Percentiles rank a stretch among this genome's conserved stretches.
These are phyloP conservation scores for Ulota crispa DNA, from an alignment of 225 moss, liverwort and hornwort species.

Conservation along the genomic window DNA sequence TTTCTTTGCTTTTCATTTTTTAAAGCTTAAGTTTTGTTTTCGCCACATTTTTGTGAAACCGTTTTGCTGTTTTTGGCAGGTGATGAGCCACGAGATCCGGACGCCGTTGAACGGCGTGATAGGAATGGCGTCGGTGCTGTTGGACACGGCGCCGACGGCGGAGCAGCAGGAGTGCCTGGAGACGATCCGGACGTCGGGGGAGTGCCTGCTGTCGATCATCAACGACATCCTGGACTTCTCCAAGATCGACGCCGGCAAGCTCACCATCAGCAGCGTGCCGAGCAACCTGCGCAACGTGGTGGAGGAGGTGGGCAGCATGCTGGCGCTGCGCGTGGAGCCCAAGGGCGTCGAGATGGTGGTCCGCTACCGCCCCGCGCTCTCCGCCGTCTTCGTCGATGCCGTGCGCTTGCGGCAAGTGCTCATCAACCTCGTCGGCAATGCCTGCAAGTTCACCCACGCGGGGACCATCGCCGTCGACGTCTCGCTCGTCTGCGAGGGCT, in stretches of 20 bases:
- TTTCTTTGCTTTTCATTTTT: too few species aligned
- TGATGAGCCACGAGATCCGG: slow-evolving; percentile 61
- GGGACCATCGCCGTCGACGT: slow-evolving; percentile 52
- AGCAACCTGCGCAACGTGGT: slow-evolving; percentile 54
- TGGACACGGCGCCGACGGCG: slow-evolving; percentile 38
- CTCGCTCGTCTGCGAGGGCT: slow-evolving; percentile 41
- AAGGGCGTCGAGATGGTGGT: slow-evolving; percentile 56
- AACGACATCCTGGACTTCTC: slow-evolving; percentile 59
- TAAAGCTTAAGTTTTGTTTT: too few species aligned
- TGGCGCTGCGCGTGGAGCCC: slow-evolving; percentile 48
- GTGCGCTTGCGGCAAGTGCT: slow-evolving; percentile 50
- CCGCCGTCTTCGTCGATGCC: slow-evolving; percentile 49
- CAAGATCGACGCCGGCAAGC: slow-evolving; percentile 53
- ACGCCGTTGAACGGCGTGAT: slow-evolving; percentile 55
- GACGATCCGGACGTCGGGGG: slow-evolving; percentile 50
- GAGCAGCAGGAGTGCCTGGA: slow-evolving; percentile 56
- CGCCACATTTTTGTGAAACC: too few species aligned
- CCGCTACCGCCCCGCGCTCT: slow-evolving; percentile 48
- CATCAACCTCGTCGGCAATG: slow-evolving; percentile 52
- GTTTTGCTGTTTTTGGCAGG: not conserved
- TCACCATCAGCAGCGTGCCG: slow-evolving; percentile 36
- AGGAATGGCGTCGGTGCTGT: slow-evolving; percentile 55
- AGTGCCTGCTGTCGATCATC: slow-evolving; percentile 51
- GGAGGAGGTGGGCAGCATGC: slow-evolving; percentile 60
- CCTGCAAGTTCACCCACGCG: slow-evolving; percentile 53